Conservation (phyloP, 208 protist species). For the Crithidia expoeki region DNA sequence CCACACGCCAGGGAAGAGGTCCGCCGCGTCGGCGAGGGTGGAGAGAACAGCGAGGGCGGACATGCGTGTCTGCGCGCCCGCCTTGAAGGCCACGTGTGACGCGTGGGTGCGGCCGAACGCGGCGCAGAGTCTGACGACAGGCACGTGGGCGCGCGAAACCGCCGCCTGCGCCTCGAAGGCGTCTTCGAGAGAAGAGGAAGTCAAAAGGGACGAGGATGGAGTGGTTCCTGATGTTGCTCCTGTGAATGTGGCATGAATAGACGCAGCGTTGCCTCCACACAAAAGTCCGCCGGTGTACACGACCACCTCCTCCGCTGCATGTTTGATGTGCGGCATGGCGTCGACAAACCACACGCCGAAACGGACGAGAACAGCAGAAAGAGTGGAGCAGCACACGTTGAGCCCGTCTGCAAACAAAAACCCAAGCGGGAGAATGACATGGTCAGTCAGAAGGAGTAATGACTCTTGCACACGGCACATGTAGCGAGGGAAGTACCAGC, state of each 20-base stretch:
- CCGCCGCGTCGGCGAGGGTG: slow-evolving; percentile 44
- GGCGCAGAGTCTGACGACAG: slow-evolving; percentile 2
- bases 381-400: neutral
- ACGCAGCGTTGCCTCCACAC: slow-evolving; percentile 7
- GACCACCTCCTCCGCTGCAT: slow-evolving; percentile 15
- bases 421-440: neutral
- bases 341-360: slow-evolving; percentile 10
- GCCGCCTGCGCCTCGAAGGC: neutral
- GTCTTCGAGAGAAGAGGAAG: neutral
- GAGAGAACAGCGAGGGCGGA: slow-evolving; percentile 27
- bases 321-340: slow-evolving; percentile 13
- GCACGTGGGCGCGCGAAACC: slow-evolving; percentile 15
- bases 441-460: slow-evolving; percentile 5
- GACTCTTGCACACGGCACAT: slow-evolving; percentile 5
- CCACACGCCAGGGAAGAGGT: slow-evolving; percentile 73
- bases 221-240: neutral
- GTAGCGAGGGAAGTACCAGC: slow-evolving; percentile 29
- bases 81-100: slow-evolving; percentile 25
- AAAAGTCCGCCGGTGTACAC: slow-evolving; percentile 17
- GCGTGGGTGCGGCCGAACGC: slow-evolving; percentile 5
- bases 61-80: slow-evolving; percentile 38
- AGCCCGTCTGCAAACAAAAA: neutral
- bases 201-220: neutral
- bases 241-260: neutral
- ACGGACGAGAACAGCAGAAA: neutral